phyloP scores from a whole-genome alignment of 805 yeast genomes.

The Wickerhamomyces rabaulensis region DNA sequence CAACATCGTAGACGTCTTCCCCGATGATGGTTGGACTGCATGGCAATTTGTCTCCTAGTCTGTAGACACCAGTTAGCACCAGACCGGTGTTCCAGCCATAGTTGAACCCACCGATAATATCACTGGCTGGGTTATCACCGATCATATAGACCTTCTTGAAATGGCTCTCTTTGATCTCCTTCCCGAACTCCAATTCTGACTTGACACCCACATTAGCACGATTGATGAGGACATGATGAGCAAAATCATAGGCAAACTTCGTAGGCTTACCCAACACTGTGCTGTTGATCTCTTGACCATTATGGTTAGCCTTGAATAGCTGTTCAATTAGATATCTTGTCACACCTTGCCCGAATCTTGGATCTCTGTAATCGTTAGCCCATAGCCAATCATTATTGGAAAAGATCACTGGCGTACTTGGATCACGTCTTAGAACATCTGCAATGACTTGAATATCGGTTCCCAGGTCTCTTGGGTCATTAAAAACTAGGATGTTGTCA shows the following conservation, averaged over 20 bases:
- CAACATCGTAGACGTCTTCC: conserved; percentile 50
- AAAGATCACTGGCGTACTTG: conserved; percentile 68
- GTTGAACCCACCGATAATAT: conserved; percentile 81
- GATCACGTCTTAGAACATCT: conserved; percentile 63
- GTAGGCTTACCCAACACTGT: conserved; percentile 80
- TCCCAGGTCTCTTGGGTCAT: conserved; percentile 87
- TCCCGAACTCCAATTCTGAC: conserved; percentile 16
- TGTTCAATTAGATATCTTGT: conserved; percentile 59
- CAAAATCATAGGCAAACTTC: conserved; percentile 73
- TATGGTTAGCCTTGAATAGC: conserved; percentile 48
- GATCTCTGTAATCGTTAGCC: conserved; percentile 76
- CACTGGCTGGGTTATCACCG: conserved; percentile 95
- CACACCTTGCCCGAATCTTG: conserved; percentile 92
- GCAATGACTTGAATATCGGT: conserved; percentile 74
- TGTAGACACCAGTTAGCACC: conserved; percentile 84
- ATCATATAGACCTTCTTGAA: conserved; percentile 80
- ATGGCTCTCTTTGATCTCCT: conserved; percentile 28
- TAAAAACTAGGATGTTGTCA: conserved; percentile 78
- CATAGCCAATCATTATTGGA: conserved; percentile 82
- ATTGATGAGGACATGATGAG: conserved; percentile 58
- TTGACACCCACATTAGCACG: conserved; percentile 8
- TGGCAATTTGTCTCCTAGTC: conserved; percentile 42
- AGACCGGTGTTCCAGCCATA: conserved; percentile 88
- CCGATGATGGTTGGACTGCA: conserved; percentile 45
- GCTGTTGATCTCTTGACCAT: conserved; percentile 41